Percentiles rank a stretch among this genome's conserved stretches.
Evolutionary conservation across 306 rosid genomes (phyloP).

Genomic region (Vigna reflexopilosa): DNA sequence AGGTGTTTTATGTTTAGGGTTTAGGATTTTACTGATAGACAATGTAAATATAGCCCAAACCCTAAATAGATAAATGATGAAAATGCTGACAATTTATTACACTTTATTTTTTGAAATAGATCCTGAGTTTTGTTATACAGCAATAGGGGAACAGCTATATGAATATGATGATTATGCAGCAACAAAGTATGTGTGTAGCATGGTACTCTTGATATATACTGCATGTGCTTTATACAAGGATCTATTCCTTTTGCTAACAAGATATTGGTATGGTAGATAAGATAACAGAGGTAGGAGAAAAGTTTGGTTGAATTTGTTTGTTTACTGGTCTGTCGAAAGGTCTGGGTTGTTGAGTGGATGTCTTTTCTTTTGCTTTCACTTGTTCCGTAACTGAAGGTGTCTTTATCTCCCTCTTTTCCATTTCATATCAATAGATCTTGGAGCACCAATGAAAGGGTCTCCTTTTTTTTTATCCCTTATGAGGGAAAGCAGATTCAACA

Average conservation of each 20-base stretch:
- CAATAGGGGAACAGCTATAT: conserved; percentile 32
- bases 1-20: no score
- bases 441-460: conserved; percentile 59
- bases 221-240: conserved; percentile 40
- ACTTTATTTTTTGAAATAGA: background rate
- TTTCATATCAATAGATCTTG: conserved; percentile 52
- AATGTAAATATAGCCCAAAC: no score
- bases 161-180: conserved; percentile 38
- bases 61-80: background rate
- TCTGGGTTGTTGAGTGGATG: conserved; percentile 45
- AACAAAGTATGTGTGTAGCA: conserved; percentile 27
- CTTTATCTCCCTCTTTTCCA: conserved; percentile 63
- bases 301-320: conserved; percentile 33
- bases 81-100: background rate
- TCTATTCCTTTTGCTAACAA: conserved; percentile 42
- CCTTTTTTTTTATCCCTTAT: conserved; percentile 40
- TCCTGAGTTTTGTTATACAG: background rate
- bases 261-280: conserved; percentile 39
- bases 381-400: conserved; percentile 56
- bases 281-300: conserved; percentile 24
- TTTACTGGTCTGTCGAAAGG: conserved; percentile 25
- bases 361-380: conserved; percentile 57
- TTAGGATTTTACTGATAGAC: no score
- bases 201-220: background rate
- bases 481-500: conserved; percentile 47